Base-by-base conservation (phyloP, 2,329 filamentous ascomycete species). In the Thelonectria discophora region DNA sequence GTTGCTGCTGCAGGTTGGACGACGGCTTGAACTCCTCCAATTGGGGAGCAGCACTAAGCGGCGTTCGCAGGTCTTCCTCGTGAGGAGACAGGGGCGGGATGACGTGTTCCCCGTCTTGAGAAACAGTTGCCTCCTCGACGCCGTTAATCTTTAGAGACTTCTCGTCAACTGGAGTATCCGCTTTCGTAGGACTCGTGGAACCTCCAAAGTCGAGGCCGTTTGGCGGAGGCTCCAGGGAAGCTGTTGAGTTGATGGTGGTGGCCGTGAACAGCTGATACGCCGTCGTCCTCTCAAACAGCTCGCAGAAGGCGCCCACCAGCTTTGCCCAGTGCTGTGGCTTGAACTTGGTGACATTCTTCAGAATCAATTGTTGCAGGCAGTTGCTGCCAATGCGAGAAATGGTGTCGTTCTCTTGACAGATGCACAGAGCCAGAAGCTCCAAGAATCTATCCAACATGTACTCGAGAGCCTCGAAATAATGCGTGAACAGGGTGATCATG, bases 381-480 rank as follows among this genome's bases (percentile, higher is more conserved):
- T 99, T 99, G 81, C 94, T 98, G 54, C 95, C 95, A 71, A 99
- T 99, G 21, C 96, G 88, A 3, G 95, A 96, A 67, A 99, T 94
- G 0, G 96, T 99, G 73, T 99, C 95, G 71, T 99, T 99, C 75
- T 99, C 95, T 77, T 99, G 95, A 75, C 94, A 98, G 65, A 99
- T 99, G 75, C 95, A 99, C 11, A 99, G 86, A 3, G 93, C 94
- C 11, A 99, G 82, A 18, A 99, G 86, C 76, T 98, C 94, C 39
- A 99, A 80, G 76, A 99, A 98, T n/a, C 95, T 86, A 76, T 97
- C 93, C 17, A 99, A 86, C 95, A 99, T 99, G 75, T 97, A 97
- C 78, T 98, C 93, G 10, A 99, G 81, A 0, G 93, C 89, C 61
- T 96, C 92, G 67, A 99, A 99, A 78, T 98, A 99, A 78, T 99